These are phyloP conservation scores for Polyporus tsugae DNA, from an alignment of 1,284 basidiomycete genomes.

Conservation along the genomic window DNA sequence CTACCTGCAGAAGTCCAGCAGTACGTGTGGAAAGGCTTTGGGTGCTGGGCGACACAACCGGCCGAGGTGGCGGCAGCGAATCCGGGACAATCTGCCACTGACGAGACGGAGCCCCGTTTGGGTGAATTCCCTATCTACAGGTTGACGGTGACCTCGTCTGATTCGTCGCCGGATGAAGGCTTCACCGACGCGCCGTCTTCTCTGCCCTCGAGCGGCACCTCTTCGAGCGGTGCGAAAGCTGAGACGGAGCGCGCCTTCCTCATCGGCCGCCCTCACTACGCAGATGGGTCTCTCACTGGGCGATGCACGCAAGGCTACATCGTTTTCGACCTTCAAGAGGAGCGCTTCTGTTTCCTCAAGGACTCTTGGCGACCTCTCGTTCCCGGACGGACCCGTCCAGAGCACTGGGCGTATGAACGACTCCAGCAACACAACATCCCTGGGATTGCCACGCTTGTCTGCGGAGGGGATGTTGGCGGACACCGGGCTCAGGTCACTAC, in stretches of 20 bases:
- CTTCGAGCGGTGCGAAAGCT: background rate
- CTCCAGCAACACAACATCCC: background rate
- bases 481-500: conserved; percentile 4
- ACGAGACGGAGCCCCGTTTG: no score
- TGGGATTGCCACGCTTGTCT: conserved; percentile 12
- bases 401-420: conserved; percentile 15
- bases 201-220: no score
- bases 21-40: no score
- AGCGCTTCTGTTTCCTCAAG: conserved; percentile 9
- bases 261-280: conserved; percentile 8
- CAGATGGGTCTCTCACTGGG: conserved; percentile 8
- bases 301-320: conserved; percentile 15
- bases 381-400: conserved; percentile 10
- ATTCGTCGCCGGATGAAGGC: background rate
- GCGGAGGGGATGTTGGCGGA: conserved; percentile 21
- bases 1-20: no score
- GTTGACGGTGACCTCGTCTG: background rate
- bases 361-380: conserved; percentile 21
- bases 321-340: conserved; percentile 1
- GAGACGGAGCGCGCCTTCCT: background rate
- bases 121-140: background rate
- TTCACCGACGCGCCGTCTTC: no score
- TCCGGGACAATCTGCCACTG: no score
- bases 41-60: no score
- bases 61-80: no score